Evolutionary conservation across 805 yeast species (phyloP), one percentile per base, ranked within the genome.

Genomic region (Candida michaelii): DNA sequence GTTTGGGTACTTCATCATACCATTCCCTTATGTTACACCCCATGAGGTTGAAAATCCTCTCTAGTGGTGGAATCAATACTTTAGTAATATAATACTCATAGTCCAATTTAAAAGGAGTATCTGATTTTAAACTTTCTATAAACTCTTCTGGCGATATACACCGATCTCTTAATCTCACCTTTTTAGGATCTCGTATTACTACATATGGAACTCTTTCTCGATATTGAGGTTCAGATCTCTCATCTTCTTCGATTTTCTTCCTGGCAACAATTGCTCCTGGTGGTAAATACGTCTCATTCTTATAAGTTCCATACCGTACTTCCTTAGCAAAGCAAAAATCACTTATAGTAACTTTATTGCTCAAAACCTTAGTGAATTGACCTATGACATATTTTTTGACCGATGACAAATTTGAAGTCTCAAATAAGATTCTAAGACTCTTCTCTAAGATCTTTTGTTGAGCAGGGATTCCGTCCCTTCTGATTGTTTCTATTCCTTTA

Each of bases 401-500:
- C 25, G 60, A 42, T 0, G 96, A 81, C 9, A 93, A 55, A 55
- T 91, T 88, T 19, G 71, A 63, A 0, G 90, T 77, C 10, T 83
- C 85, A 58, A 93, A 93, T 2, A 93, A 61, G 0, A 79, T 69
- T 27, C 85, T 66, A 3, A 93, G 62, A 0, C 85, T 63, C 44
- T 80, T 77, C 47, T 88, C 95, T 23, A 87, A 82, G 14, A 93
- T 81, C 50, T 83, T 82, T 62, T 82, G 95, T 50, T 87, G 95
- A 0, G 96, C 96, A 0, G 95, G 95, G 18, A 90, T 85, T 0
- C 98, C 98, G 62, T 93, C 99, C 49, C 99, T 68, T 49, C 99
- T 65, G 0, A 93, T 87, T 0, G 98, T 93, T 57, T 93, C 99
- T 10, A 89, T 89, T 1, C 99, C 99, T 52, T 93, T 93, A 0